Base-by-base conservation (phyloP, 495 filamentous ascomycete species). In the Podospora pseudocomata region DNA sequence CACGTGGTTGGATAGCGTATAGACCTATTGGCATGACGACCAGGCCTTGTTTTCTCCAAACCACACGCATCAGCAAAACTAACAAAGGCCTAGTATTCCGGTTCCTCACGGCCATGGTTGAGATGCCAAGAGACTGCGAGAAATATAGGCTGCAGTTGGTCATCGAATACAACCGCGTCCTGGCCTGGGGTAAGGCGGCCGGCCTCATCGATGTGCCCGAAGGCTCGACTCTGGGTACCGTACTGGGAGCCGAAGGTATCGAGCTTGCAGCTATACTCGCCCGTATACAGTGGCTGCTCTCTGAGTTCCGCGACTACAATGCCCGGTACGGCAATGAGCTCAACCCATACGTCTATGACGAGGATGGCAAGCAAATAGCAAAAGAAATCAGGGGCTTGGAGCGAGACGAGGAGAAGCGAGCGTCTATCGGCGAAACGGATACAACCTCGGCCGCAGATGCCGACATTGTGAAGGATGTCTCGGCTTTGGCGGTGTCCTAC, bases 161-260 rank as follows among this genome's bases (percentile, higher is more conserved):
- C 34, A 78, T 78, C 39, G 76, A 78, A 55, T 78, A 78, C 67
- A 76, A 78, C 63, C 73, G 76, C 0, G 73, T 78, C 3, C 64
- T 78, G 1, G 76, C 76, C 20, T 78, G 71, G 71, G 76, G 74
- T 3, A 76, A 78, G 49, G 76, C 76, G 11, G 76, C 68, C 4
- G 76, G 76, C 0, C 65, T 78, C 3, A 65, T 78, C 20, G 74
- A 78, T 34, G 70, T 77, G 0, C 70, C 72, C 2, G 69, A 77
- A 20, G 74, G 74, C 5, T 74, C 70, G 1, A 72, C 20, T 18
- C 67, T 78, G 7, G 71, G 67, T 19, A 34, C 63, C 26, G 68
- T 72, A 5, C 63, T 78, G 11, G 73, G 75, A 23, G 69, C 74
- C 0, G 67, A 76, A 15, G 65, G 71, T 16, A 76, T 74, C 23